phyloP scores from a whole-genome alignment of 2,329 filamentous ascomycete genomes.

The Botrytis porri region DNA sequence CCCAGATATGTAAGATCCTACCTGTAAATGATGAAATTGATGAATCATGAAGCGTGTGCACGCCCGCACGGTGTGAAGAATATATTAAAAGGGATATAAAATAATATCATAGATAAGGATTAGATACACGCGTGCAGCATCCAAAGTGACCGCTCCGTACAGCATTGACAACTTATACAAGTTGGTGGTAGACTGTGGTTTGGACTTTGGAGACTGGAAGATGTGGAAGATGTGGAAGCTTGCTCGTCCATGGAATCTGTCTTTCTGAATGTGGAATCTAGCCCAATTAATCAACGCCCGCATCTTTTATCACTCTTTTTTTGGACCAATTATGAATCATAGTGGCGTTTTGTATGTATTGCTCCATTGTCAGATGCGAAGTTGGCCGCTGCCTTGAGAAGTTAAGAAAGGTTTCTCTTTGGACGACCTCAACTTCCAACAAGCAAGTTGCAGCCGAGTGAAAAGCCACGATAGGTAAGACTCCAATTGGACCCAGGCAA shows the following conservation, averaged over 20 bases:
- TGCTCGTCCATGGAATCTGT: not conserved
- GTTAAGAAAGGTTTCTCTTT: conserved; percentile 6
- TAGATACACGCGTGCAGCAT: not conserved
- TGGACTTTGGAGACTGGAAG: not conserved
- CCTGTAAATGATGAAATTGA: not conserved
- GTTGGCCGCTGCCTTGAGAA: conserved; percentile 14
- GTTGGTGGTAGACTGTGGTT: not conserved
- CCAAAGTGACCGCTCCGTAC: not conserved
- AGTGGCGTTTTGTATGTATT: not conserved
- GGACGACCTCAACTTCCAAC: conserved; percentile 1
- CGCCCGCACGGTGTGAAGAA: not conserved
- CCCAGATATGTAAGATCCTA: not conserved
- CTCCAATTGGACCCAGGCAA: conserved; percentile 20
- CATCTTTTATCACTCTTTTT: not conserved
- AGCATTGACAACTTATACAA: not conserved
- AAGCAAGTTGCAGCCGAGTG: conserved; percentile 16
- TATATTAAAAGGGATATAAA: not conserved
- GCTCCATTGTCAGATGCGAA: conserved; percentile 15
- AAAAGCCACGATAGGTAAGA: conserved; percentile 20
- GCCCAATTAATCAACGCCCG: not conserved
- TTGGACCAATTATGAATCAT: not conserved
- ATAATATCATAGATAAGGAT: conserved; percentile 4
- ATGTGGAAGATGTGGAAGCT: not conserved
- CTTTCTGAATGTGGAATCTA: not conserved
- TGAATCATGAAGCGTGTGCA: conserved; percentile 5